phyloP scores from a whole-genome alignment of 202 grass and related monocot species.

The Saccharum hybrid region DNA sequence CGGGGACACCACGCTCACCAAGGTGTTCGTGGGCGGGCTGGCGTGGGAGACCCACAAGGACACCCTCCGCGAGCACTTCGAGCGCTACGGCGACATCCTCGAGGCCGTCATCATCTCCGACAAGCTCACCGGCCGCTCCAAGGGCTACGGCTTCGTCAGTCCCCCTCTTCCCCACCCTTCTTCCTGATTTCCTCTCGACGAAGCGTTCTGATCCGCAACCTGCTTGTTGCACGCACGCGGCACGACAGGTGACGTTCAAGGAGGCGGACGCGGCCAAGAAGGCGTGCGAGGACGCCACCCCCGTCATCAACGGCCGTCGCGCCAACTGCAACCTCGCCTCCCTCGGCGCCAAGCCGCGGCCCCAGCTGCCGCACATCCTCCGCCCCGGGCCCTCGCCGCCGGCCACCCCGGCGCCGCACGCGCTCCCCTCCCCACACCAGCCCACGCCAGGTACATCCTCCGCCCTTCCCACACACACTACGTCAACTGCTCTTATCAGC shows the following conservation, averaged over 20 bases:
- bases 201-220: background rate
- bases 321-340: conserved; percentile 96
- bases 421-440: conserved; percentile 47
- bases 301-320: conserved; percentile 88
- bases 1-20: conserved; percentile 91
- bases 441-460: conserved; percentile 47
- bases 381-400: conserved; percentile 51
- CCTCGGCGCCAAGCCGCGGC: conserved; percentile 81
- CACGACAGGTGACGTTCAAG: conserved; percentile 87
- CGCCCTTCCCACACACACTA: too few relatives aligned
- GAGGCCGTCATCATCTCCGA: conserved; percentile 99
- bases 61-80: conserved; percentile 94
- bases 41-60: conserved; percentile 99
- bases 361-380: conserved; percentile 57
- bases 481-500: background rate
- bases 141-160: conserved; percentile 96
- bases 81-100: conserved; percentile 89
- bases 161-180: background rate
- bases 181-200: too few relatives aligned
- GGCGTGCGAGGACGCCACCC: conserved; percentile 87
- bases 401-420: conserved; percentile 26
- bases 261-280: conserved; percentile 92
- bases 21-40: conserved; percentile 97
- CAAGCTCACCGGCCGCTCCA: conserved; percentile 98
- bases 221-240: background rate